A percentile compares a stretch with the other conserved stretches of the same genome.
Evolutionary conservation across 352 stramenopile species (phyloP).

Genomic region (Globisporangium lucens): DNA sequence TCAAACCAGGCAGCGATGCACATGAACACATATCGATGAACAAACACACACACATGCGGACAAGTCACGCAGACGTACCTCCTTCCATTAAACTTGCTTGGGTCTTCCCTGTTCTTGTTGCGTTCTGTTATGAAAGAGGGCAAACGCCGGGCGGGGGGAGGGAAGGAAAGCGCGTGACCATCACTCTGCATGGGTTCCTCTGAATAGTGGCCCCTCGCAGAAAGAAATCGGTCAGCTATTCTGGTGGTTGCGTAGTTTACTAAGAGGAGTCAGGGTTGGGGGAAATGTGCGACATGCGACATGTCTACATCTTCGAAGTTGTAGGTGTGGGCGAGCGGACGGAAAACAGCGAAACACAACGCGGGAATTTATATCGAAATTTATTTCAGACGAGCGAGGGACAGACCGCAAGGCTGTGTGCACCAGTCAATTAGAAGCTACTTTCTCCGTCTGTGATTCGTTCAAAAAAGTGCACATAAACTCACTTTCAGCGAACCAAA

Average conservation of each 20-base stretch:
- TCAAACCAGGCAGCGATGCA: neutral
- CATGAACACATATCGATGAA: neutral
- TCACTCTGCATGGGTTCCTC: conserved; percentile 4
- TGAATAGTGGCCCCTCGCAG: conserved; percentile 10
- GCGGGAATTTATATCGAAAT: conserved; percentile 3
- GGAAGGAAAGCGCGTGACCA: conserved; percentile 1
- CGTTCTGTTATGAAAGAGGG: conserved; percentile 23
- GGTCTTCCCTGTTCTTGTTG: conserved; percentile 23
- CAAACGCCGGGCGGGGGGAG: neutral
- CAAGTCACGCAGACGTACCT: conserved; percentile 23
- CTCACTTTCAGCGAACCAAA: conserved; percentile 10
- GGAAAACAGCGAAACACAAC: conserved; percentile 2
- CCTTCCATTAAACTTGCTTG: conserved; percentile 40
- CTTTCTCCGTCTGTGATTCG: neutral
- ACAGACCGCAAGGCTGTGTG: conserved; percentile 8
- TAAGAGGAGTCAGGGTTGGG: neutral
- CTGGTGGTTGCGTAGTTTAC: conserved; percentile 14
- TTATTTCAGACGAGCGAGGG: conserved; percentile 7
- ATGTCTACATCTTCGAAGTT: neutral
- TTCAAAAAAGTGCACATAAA: neutral
- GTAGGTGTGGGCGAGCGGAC: conserved; percentile 1
- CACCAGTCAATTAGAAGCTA: conserved; percentile 31
- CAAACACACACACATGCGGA: neutral
- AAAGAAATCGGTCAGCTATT: conserved; percentile 9
- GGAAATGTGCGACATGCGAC: conserved; percentile 2